Evolutionary conservation across 1,139 yeast species (phyloP).

Genomic region (Protomyces inundatus): DNA sequence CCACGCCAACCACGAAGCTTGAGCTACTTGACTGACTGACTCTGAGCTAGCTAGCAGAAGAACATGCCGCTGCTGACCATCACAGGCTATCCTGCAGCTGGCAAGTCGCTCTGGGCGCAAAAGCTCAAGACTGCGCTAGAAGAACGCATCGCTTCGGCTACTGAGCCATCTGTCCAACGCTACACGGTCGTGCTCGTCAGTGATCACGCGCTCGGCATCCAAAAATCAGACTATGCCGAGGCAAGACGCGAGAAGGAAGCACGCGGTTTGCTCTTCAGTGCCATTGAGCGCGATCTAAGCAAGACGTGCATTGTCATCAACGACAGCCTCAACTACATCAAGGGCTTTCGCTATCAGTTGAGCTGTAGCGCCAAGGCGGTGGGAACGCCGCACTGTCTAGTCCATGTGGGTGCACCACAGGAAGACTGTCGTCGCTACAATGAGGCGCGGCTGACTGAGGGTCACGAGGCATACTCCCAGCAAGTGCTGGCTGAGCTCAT

Average conservation of each 20-base stretch:
- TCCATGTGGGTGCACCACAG: conserved; percentile 68
- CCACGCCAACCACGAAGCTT: background rate
- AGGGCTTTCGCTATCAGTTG: conserved; percentile 90
- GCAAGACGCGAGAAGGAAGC: conserved; percentile 69
- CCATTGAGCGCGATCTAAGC: conserved; percentile 74
- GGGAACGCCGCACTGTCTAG: conserved; percentile 73
- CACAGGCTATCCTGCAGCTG: conserved; percentile 81
- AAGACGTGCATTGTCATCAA: conserved; percentile 68
- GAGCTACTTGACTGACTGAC: background rate
- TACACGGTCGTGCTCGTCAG: conserved; percentile 62
- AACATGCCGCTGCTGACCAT: conserved; percentile 77
- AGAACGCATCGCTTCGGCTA: conserved; percentile 43
- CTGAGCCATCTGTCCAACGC: conserved; percentile 48
- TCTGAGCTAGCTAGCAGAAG: background rate
- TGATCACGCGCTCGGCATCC: conserved; percentile 72
- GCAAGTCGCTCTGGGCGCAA: conserved; percentile 71
- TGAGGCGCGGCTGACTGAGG: conserved; percentile 32
- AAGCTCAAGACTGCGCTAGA: conserved; percentile 50
- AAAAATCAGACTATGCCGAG: conserved; percentile 56
- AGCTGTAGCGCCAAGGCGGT: conserved; percentile 88
- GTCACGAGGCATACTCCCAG: conserved; percentile 21
- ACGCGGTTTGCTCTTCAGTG: conserved; percentile 79
- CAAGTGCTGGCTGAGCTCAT: conserved; percentile 54
- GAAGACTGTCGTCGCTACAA: conserved; percentile 65
- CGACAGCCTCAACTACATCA: conserved; percentile 83